These are phyloP conservation scores for Lophiostoma macrostomum DNA, from an alignment of 495 filamentous ascomycete species.

Conservation along the genomic window DNA sequence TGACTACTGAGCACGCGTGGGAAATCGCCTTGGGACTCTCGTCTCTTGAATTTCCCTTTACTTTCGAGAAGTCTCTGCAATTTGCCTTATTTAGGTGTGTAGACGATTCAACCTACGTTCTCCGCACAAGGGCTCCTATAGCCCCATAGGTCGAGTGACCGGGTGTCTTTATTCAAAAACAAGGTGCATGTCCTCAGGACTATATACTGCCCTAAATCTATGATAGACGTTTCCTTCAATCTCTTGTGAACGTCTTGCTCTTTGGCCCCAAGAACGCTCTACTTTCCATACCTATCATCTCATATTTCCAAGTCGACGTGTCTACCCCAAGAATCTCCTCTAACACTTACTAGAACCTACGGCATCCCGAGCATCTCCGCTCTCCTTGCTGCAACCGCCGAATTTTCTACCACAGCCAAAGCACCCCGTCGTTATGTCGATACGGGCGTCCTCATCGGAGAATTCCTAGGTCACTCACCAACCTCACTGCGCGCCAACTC, in stretches of 20 bases:
- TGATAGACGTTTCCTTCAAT: no score
- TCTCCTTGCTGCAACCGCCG: slow-evolving; percentile 55
- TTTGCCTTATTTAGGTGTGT: slow-evolving; percentile 60
- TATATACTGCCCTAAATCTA: no score
- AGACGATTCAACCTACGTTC: no score
- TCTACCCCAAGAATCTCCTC: no score
- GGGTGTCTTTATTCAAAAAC: no score
- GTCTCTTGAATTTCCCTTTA: slow-evolving; percentile 40
- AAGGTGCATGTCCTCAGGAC: no score
- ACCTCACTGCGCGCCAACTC: slow-evolving; percentile 46
- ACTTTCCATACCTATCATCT: no score
- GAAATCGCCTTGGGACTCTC: slow-evolving; percentile 12
- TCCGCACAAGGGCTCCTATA: no score
- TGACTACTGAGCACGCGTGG: slow-evolving; percentile 23
- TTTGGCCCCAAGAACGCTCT: no score
- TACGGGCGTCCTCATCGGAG: slow-evolving; percentile 56
- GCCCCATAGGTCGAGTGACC: no score
- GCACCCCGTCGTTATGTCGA: slow-evolving; percentile 63
- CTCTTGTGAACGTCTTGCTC: no score
- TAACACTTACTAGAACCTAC: slow-evolving; percentile 51
- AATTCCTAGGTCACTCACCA: slow-evolving; percentile 45
- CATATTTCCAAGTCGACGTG: no score
- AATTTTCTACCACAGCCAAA: slow-evolving; percentile 48
- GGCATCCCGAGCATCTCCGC: slow-evolving; percentile 61
- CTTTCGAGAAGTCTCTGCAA: slow-evolving; percentile 54